These are phyloP conservation scores for Stephania cephalantha DNA, from an alignment of 164 flowering plant species.

Conservation along the genomic window DNA sequence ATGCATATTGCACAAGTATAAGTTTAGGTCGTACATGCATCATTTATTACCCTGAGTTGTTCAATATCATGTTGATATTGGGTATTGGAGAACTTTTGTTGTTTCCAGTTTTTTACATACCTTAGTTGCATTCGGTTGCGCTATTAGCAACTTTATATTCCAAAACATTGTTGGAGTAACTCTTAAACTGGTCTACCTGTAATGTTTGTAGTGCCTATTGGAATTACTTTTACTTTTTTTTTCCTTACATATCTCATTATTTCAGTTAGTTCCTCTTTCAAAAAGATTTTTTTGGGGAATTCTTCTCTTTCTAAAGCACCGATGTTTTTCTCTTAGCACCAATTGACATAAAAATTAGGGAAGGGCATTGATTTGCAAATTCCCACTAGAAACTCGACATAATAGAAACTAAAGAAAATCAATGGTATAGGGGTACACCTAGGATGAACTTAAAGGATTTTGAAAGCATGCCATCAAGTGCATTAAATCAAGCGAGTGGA, in stretches of 20 bases:
- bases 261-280: not conserved
- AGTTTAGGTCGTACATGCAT: not conserved
- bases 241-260: not conserved
- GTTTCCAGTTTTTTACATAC: not conserved
- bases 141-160: not conserved
- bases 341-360: too few species aligned
- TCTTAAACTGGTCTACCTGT: not conserved
- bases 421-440: too few species aligned
- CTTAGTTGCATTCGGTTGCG: not conserved
- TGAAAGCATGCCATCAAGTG: too few species aligned
- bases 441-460: too few species aligned
- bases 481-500: too few species aligned
- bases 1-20: not conserved
- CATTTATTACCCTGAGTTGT: not conserved
- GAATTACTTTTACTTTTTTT: not conserved
- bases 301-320: not conserved
- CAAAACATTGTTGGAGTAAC: not conserved
- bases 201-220: not conserved
- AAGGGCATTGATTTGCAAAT: too few species aligned
- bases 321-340: too few species aligned
- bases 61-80: not conserved
- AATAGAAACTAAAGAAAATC: too few species aligned
- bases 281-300: not conserved
- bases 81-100: not conserved
- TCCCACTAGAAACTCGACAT: too few species aligned